Conservation (phyloP, 2,329 filamentous ascomycete genomes). For the Aureobasidium uvarum region DNA sequence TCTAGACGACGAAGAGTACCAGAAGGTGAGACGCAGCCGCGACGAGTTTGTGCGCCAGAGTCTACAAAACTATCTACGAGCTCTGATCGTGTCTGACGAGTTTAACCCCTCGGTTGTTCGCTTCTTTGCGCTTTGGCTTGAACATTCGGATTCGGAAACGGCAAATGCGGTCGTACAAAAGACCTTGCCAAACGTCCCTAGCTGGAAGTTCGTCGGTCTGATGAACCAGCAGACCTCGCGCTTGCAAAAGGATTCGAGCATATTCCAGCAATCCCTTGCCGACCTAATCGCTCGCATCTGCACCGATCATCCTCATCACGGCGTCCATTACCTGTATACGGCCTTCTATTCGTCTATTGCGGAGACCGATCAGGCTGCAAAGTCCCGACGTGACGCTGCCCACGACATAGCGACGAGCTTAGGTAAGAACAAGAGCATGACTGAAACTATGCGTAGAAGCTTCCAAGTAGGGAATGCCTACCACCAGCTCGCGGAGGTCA, state of each 20-base stretch:
- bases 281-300: conserved; percentile 79
- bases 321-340: conserved; percentile 95
- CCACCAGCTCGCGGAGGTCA: conserved; percentile 63
- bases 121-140: conserved; percentile 92
- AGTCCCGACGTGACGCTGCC: conserved; percentile 72
- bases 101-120: conserved; percentile 87
- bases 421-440: conserved; percentile 50
- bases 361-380: conserved; percentile 69
- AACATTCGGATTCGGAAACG: conserved; percentile 70
- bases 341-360: conserved; percentile 61
- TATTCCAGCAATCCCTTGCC: conserved; percentile 75
- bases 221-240: conserved; percentile 98
- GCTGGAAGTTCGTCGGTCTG: conserved; percentile 83
- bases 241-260: conserved; percentile 64
- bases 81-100: conserved; percentile 78
- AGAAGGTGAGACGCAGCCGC: conserved; percentile 71
- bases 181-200: conserved; percentile 72
- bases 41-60: conserved; percentile 83
- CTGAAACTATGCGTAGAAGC: conserved; percentile 66
- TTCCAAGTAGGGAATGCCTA: conserved; percentile 70
- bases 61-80: conserved; percentile 88
- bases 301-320: conserved; percentile 89
- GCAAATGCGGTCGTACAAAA: conserved; percentile 75
- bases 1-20: conserved; percentile 85
- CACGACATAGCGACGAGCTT: conserved; percentile 64